Percentiles rank a stretch among this genome's conserved stretches.
phyloP scores from a whole-genome alignment of 1,139 yeast genomes.

The Nakaseomyces bracarensis region DNA sequence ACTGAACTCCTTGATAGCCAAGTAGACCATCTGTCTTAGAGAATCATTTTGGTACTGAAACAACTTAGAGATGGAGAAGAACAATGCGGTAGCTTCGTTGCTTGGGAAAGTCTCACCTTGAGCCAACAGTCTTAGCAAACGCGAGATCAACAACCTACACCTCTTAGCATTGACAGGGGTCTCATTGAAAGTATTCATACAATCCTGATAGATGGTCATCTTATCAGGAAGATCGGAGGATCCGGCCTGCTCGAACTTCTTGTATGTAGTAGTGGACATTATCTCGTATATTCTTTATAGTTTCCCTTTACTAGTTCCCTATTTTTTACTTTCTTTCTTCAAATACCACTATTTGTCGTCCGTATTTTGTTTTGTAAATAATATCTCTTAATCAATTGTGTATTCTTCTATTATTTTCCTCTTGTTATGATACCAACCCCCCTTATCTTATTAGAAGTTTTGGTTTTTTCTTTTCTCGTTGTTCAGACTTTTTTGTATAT shows the following conservation, averaged over 20 bases:
- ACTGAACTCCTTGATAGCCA: constrained; percentile 86
- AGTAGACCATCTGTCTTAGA: constrained; percentile 85
- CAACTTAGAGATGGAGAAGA: constrained; percentile 87
- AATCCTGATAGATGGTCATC: constrained; percentile 96
- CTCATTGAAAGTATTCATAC: constrained; percentile 86
- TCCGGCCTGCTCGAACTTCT: constrained; percentile 72
- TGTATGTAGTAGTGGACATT: constrained; percentile 77
- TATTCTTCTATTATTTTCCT: too few relatives aligned
- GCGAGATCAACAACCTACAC: constrained; percentile 61
- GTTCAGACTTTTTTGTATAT: too few relatives aligned
- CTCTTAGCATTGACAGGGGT: constrained; percentile 83
- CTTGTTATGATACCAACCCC: too few relatives aligned
- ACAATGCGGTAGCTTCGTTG: constrained; percentile 84
- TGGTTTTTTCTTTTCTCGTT: too few relatives aligned
- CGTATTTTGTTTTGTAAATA: too few relatives aligned
- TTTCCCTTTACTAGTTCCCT: not conserved
- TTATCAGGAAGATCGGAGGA: constrained; percentile 71
- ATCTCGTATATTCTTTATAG: constrained; percentile 5
- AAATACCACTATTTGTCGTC: too few relatives aligned
- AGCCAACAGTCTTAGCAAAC: constrained; percentile 62
- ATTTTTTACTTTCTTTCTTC: not conserved
- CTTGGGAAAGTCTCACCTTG: constrained; percentile 83
- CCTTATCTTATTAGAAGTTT: too few relatives aligned
- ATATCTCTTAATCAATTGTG: too few relatives aligned
- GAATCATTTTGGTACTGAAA: constrained; percentile 90